Evolutionary conservation across 495 filamentous ascomycete genomes (phyloP).

Genomic region (Arthonia radiata): DNA sequence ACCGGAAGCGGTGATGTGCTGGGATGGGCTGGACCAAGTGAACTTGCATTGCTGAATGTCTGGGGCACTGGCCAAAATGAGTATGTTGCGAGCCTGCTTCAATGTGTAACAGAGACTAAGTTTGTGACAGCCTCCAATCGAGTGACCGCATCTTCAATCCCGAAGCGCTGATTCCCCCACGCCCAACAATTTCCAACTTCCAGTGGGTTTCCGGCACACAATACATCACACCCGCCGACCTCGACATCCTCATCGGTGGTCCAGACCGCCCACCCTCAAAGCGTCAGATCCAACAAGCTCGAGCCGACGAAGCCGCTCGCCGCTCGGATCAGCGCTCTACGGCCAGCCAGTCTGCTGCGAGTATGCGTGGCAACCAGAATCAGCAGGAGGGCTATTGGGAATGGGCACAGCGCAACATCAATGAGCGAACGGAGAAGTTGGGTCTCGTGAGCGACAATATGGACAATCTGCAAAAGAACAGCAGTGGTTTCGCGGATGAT

Average conservation of each 20-base stretch:
- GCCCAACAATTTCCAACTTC: conserved; percentile 86
- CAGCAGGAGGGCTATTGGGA: conserved; percentile 35
- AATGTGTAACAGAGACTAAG: conserved; percentile 15
- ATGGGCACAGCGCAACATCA: conserved; percentile 56
- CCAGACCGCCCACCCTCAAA: conserved; percentile 62
- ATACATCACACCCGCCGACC: conserved; percentile 66
- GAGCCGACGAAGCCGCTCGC: conserved; percentile 29
- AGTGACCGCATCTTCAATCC: conserved; percentile 60
- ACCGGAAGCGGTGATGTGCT: conserved; percentile 57
- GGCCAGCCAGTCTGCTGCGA: conserved; percentile 4
- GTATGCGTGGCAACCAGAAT: conserved; percentile 9
- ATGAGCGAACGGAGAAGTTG: conserved; percentile 73
- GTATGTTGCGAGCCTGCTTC: conserved; percentile 11
- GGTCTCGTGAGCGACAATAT: conserved; percentile 61
- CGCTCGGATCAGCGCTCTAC: conserved; percentile 18
- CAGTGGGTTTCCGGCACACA: conserved; percentile 95
- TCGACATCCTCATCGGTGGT: conserved; percentile 79
- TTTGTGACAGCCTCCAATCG: conserved; percentile 17
- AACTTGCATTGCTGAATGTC: conserved; percentile 52
- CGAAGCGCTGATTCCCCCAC: conserved; percentile 38
- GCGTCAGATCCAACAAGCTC: conserved; percentile 45
- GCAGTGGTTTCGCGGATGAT: conserved; percentile 58
- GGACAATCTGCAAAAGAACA: conserved; percentile 55
- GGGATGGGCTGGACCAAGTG: conserved; percentile 73
- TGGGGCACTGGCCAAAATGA: conserved; percentile 47